These are phyloP conservation scores for Quercus glauca DNA, from an alignment of 306 rosid genomes.

Conservation along the genomic window DNA sequence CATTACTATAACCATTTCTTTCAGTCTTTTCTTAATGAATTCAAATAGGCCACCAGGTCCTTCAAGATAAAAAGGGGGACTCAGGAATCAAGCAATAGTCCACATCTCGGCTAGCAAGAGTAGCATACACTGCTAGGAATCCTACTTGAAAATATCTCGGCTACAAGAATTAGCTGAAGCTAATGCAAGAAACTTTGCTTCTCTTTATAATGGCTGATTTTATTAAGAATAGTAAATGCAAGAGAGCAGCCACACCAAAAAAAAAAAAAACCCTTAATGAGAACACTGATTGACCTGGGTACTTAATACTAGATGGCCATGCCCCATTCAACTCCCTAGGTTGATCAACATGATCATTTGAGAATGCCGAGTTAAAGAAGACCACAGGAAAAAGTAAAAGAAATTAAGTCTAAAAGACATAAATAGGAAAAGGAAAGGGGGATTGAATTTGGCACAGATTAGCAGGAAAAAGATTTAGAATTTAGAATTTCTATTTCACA, in stretches of 20 bases:
- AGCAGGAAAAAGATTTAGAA: not conserved
- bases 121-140: slow-evolving; percentile 68
- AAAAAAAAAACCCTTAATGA: not conserved
- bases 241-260: not conserved
- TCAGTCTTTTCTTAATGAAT: slow-evolving; percentile 49
- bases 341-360: not conserved
- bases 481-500: not conserved
- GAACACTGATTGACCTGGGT: not conserved
- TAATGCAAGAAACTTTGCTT: not conserved
- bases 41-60: slow-evolving; percentile 64
- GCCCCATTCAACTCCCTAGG: not conserved
- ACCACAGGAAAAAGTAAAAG: not conserved
- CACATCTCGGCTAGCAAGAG: slow-evolving; percentile 72
- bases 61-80: slow-evolving; percentile 62
- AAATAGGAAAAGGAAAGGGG: not conserved
- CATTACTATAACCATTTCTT: slow-evolving; percentile 73
- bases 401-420: not conserved
- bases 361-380: not conserved
- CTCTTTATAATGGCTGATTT: not conserved
- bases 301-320: not conserved
- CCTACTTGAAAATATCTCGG: slow-evolving; percentile 27
- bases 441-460: not conserved
- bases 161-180: not conserved
- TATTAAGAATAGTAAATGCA: not conserved
- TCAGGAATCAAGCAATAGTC: slow-evolving; percentile 81